Evolutionary conservation across 31 red algal genomes (phyloP).

Genomic region (Porphyra umbilicalis): DNA sequence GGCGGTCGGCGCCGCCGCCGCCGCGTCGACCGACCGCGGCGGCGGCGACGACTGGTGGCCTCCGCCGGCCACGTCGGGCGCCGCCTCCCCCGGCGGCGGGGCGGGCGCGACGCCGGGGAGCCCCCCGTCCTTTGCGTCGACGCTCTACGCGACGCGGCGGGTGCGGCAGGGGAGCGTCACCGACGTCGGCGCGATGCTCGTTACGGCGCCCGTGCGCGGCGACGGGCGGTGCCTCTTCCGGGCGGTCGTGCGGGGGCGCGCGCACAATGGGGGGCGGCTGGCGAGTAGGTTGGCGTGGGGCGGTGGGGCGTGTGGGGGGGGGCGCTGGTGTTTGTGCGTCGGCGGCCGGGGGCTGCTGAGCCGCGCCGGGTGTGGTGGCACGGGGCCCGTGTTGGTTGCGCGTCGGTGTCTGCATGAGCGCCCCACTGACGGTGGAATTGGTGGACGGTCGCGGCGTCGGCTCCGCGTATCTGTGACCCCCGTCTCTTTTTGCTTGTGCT

Average conservation of each 20-base stretch:
- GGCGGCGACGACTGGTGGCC: too few species aligned
- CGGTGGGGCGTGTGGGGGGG: not conserved
- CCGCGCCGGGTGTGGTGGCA: too few species aligned
- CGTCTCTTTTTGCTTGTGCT: too few species aligned
- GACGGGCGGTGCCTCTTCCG: constrained; percentile 85
- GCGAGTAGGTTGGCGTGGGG: not conserved
- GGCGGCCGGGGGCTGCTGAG: not conserved
- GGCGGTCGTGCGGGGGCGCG: constrained; percentile 45
- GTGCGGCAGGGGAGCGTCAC: constrained; percentile 31
- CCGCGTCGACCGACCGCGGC: not conserved
- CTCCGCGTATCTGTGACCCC: too few species aligned
- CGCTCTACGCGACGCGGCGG: constrained; percentile 40
- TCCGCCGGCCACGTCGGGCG: too few species aligned
- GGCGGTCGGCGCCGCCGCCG: not conserved
- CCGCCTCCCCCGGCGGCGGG: not conserved
- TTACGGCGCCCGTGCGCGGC: constrained; percentile 41
- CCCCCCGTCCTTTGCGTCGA: constrained; percentile 40
- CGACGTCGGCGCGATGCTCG: constrained; percentile 36
- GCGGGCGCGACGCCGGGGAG: too few species aligned
- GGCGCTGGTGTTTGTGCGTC: too few species aligned
- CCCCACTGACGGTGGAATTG: too few species aligned
- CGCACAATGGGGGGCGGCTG: not conserved
- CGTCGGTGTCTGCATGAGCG: too few species aligned
- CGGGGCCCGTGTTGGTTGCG: too few species aligned
- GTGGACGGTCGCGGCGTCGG: too few species aligned